A percentile compares a stretch with the other conserved stretches of the same genome.
Conservation (phyloP, 495 filamentous ascomycete species). For the Tuber microsphaerosporum region DNA sequence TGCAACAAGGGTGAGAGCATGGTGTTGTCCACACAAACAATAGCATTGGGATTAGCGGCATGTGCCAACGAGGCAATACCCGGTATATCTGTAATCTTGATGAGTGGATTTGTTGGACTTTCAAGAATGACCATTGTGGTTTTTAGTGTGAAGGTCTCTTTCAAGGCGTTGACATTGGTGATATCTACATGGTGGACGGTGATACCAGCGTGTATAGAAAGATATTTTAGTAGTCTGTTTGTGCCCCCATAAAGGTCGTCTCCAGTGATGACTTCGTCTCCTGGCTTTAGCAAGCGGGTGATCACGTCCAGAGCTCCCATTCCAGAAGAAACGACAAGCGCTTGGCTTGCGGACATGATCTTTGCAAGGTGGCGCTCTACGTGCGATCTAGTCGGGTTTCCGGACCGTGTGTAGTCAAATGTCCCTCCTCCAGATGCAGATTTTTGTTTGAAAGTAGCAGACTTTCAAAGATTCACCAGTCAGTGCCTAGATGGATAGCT, state of each 20-base stretch:
- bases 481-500: neutral
- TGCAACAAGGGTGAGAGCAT: conserved; percentile 92
- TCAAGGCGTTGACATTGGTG: conserved; percentile 62
- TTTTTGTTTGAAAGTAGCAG: conserved; percentile 93
- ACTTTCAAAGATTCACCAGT: conserved; percentile 47
- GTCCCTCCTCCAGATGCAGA: conserved; percentile 69
- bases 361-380: conserved; percentile 95
- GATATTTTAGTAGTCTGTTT: conserved; percentile 84
- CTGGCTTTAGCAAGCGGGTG: conserved; percentile 82
- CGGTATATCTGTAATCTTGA: conserved; percentile 92
- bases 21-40: conserved; percentile 93
- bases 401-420: conserved; percentile 97
- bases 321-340: conserved; percentile 85
- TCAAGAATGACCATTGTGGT: conserved; percentile 95
- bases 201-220: conserved; percentile 78
- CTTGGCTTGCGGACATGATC: conserved; percentile 90
- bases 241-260: conserved; percentile 96
- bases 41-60: conserved; percentile 66
- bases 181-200: conserved; percentile 95
- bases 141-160: conserved; percentile 60
- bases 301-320: conserved; percentile 98
- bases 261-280: conserved; percentile 93
- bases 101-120: conserved; percentile 92
- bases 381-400: conserved; percentile 92
- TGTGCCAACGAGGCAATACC: conserved; percentile 68